These are phyloP conservation scores for Phytopythium sindhum DNA, from an alignment of 352 stramenopile species.

Conservation along the genomic window DNA sequence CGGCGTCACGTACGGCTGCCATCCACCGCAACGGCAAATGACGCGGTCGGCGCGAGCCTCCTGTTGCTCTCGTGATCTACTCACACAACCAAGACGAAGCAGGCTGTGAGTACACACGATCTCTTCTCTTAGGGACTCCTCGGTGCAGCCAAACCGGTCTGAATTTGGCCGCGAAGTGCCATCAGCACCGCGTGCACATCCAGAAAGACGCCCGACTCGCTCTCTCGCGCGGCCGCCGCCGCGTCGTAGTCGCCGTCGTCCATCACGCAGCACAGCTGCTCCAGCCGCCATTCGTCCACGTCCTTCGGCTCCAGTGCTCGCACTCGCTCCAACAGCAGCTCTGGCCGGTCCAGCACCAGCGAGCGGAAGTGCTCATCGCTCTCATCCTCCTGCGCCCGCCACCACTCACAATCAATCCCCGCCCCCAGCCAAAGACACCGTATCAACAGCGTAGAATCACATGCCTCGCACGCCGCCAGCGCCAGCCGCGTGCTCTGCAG, in stretches of 20 bases:
- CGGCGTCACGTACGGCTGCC: slow-evolving; percentile 47
- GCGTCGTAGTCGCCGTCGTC: slow-evolving; percentile 58
- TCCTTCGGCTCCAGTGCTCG: slow-evolving; percentile 20
- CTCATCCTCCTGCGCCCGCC: slow-evolving; percentile 15
- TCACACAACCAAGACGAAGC: background rate
- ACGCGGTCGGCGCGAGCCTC: slow-evolving; percentile 37
- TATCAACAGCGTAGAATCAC: background rate
- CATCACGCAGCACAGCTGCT: slow-evolving; percentile 44
- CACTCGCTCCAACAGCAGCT: slow-evolving; percentile 30
- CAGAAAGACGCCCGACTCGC: slow-evolving; percentile 59
- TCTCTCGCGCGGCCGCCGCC: slow-evolving; percentile 46
- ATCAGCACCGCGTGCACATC: slow-evolving; percentile 42
- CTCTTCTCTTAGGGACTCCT: background rate
- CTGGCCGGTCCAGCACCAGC: slow-evolving; percentile 34
- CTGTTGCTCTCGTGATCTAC: slow-evolving; percentile 37
- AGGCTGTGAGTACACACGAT: background rate
- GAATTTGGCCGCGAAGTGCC: slow-evolving; percentile 29
- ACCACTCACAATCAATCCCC: slow-evolving; percentile 1
- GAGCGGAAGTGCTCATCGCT: slow-evolving; percentile 45
- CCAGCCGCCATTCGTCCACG: slow-evolving; percentile 33
- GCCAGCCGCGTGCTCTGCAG: slow-evolving; percentile 33
- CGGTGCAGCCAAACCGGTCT: slow-evolving; percentile 13
- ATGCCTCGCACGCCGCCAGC: slow-evolving; percentile 26
- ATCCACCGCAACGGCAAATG: slow-evolving; percentile 55
- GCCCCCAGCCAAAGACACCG: too few relatives aligned